These are phyloP conservation scores for Colletotrichum neosansevieriae DNA, from an alignment of 2,329 filamentous ascomycete genomes.

Conservation along the genomic window DNA sequence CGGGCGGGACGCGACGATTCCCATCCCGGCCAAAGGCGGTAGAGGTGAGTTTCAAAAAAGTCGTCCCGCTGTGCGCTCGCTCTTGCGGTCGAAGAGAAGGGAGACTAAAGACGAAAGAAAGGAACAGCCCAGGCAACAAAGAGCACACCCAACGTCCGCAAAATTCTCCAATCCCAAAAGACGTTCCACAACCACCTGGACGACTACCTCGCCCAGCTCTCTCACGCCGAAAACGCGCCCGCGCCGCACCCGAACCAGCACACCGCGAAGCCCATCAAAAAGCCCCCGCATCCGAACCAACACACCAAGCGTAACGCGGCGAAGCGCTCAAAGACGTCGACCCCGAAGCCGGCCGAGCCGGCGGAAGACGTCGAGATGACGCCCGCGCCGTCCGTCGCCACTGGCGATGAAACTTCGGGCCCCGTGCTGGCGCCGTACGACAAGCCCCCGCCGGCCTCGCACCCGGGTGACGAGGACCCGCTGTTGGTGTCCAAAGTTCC, in stretches of 20 bases:
- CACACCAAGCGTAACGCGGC: conserved; percentile 41
- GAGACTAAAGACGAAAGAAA: background rate
- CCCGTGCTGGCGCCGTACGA: conserved; percentile 52
- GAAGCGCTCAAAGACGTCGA: conserved; percentile 38
- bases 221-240: conserved; percentile 55
- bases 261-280: conserved; percentile 45
- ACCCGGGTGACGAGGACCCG: conserved; percentile 66
- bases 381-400: conserved; percentile 48
- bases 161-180: conserved; percentile 84
- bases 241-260: conserved; percentile 44
- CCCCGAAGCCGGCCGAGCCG: conserved; percentile 20
- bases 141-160: conserved; percentile 77
- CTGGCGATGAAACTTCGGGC: background rate
- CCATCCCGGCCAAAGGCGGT: conserved; percentile 70
- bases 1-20: conserved; percentile 77
- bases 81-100: too few relatives aligned
- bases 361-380: conserved; percentile 54
- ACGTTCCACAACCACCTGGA: conserved; percentile 87
- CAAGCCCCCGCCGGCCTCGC: conserved; percentile 50
- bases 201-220: conserved; percentile 77
- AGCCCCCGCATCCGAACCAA: conserved; percentile 37
- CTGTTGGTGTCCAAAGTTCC: conserved; percentile 71
- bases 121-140: conserved; percentile 61
- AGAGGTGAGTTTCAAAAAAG: conserved; percentile 48
- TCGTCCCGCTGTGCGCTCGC: too few relatives aligned